A percentile compares a stretch with the other conserved stretches of the same genome.
Conservation (phyloP, 2,329 filamentous ascomycete species). For the Neopestalotiopsis rosae region DNA sequence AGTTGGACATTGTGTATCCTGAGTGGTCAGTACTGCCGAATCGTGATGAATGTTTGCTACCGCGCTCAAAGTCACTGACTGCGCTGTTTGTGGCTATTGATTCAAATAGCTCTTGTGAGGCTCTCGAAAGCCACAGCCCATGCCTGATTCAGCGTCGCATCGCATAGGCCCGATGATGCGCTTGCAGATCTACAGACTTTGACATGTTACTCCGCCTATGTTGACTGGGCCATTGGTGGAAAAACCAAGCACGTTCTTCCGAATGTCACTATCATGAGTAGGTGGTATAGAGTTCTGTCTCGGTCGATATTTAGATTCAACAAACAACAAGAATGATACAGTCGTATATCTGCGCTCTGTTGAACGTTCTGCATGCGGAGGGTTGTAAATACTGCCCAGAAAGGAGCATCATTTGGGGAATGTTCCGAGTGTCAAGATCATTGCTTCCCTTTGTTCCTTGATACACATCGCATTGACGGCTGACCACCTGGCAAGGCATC, state of each 20-base stretch:
- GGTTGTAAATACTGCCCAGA: no score
- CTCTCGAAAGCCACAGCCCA: background rate
- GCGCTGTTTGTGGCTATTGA: background rate
- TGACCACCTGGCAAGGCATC: no score
- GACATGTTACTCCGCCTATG: background rate
- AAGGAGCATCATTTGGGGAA: no score
- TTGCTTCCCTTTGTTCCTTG: no score
- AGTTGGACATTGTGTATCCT: no score
- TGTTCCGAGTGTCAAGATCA: no score
- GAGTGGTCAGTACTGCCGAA: no score
- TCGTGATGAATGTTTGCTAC: background rate
- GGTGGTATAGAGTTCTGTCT: background rate
- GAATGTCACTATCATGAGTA: background rate
- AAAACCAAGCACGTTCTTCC: background rate
- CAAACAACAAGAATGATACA: background rate
- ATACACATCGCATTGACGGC: no score
- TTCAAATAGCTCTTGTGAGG: background rate
- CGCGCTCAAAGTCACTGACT: background rate
- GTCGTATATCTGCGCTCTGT: background rate
- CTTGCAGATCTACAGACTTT: background rate
- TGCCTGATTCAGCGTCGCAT: background rate
- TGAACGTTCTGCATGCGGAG: no score
- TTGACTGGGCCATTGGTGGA: background rate
- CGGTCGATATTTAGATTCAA: background rate
- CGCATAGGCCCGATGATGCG: conserved; percentile 9